Base-by-base conservation (phyloP, 169 alveolate species). In the Plasmodium chabaudi region DNA sequence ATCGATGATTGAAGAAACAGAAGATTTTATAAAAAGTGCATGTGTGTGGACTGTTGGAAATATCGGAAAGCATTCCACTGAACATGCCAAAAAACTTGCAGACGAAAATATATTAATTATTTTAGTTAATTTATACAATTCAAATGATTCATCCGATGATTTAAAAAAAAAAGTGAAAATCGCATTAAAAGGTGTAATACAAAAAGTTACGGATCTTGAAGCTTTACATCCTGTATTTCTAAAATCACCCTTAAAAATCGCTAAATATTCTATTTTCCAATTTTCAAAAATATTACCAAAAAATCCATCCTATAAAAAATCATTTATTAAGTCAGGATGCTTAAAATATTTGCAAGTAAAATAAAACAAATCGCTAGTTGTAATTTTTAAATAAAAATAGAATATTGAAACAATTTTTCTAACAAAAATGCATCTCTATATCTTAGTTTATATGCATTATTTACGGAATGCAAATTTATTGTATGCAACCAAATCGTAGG, bases 91-190 rank as follows among this genome's bases (percentile, higher is more conserved):
- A n/a, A 79, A 79, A 44, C 17, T 79, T 3, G 27, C 72, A 0
- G 89, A 79, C 42, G 89, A 79, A 57, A 79, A 79, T 57, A n/a
- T 79, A 6, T 27, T 79, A 27, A 79, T 79, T 15, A 79, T 79
- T 65, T 56, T 79, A 9, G 89, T 79, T 5, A 79, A 79, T 39
- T 42, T 79, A 59, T 79, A 79, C 12, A 79, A 79, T 13, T 27
- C 89, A 1, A 79, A 79, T 55, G 89, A 79, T 1, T 79, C 89
- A 0, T 79, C 89, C 0, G 89, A 79, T 79, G 89, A 79, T 42
- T 65, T 79, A 53, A 79, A 79, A 27, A 79, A 79, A 57, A 79
- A 79, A 49, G 55, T 79, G 0, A 79, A 64, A 55, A 47, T 65
- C 0, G 51, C 89, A 21, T 67, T 79, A n/a, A 79, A 79, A 64